Evolutionary conservation across 129 eudicot species (phyloP), one percentile per base, ranked within the genome.

Genomic region (Flaveria trinervia): DNA sequence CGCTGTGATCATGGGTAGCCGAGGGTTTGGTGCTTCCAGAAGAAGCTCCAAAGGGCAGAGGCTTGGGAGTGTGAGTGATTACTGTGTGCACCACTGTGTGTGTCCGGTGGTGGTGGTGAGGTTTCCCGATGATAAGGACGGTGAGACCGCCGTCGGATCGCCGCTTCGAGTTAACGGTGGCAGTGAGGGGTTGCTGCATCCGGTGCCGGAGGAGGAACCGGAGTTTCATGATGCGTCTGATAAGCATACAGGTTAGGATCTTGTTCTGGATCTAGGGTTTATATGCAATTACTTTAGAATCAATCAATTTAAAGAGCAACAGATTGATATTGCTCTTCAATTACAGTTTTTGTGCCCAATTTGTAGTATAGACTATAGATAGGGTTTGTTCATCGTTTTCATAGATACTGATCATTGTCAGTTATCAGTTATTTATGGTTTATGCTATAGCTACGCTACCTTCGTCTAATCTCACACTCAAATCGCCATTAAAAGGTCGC

Each of bases 71-170:
- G 93, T 90, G 30, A 90, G 93, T 70, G 92, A 87, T 84, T 90
- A 89, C 67, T 89, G 96, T 79, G 96, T 89, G 74, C 89, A 81
- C 70, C 96, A 90, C 62, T 90, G 92, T 76, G 96, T 90, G 22
- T 90, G 96, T 73, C 96, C 96, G 17, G 93, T 90, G 72, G 91
- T 90, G 7, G 96, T 90, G 13, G 96, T 90, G 45, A 90, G 96
- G 81, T 90, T 74, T 70, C 91, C 93, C 2, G 86, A 81, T 70
- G 91, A 84, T 15, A 81, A 82, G 9, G 80, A 77, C n/a, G 87
- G 70, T 3, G 81, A 45, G 8, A 5, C 54, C n/a, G 44, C 48
- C 11, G 85, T 11, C 54, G 81, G 81, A 36, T 76, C 85, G 62
- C 85, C 85, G 9, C 43, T 73, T 9, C 15, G 59, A 71, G 61